Percentiles rank a stretch among this genome's conserved stretches.
Evolutionary conservation across 805 yeast species (phyloP).

Genomic region (Nakazawaea ambrosiae): DNA sequence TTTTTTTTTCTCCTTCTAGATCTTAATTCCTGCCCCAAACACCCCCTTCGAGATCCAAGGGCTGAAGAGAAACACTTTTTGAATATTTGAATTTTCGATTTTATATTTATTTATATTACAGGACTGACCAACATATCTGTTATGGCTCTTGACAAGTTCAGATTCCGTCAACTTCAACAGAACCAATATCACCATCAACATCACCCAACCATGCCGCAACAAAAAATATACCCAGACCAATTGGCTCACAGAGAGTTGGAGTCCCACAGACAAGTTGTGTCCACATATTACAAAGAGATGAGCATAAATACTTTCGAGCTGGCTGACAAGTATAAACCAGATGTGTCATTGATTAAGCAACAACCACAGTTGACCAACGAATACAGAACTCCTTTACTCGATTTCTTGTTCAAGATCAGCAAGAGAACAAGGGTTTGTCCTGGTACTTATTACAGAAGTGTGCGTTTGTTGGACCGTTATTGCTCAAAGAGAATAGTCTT

Average conservation of each 20-base stretch:
- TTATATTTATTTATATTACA: too few relatives aligned
- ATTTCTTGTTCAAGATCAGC: conserved; percentile 62
- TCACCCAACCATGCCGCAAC: background rate
- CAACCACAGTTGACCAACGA: conserved; percentile 71
- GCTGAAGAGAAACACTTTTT: too few relatives aligned
- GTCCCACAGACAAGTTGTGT: conserved; percentile 35
- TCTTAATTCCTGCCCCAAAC: too few relatives aligned
- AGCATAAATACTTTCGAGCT: conserved; percentile 29
- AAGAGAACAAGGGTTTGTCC: conserved; percentile 51
- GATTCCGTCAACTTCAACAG: conserved; percentile 2
- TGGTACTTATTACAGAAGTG: conserved; percentile 53
- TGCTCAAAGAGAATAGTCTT: conserved; percentile 72
- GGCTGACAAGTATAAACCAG: conserved; percentile 38
- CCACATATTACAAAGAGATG: conserved; percentile 49
- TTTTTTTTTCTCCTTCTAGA: too few relatives aligned
- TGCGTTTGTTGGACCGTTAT: conserved; percentile 72
- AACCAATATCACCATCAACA: background rate
- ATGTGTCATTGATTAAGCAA: conserved; percentile 48
- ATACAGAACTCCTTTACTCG: conserved; percentile 58
- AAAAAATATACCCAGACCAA: conserved; percentile 34
- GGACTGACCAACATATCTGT: too few relatives aligned
- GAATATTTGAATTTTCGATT: too few relatives aligned
- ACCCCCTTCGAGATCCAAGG: too few relatives aligned
- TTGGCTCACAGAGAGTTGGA: conserved; percentile 43
- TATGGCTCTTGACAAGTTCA: conserved; percentile 1